Percentiles rank a stretch among this genome's conserved stretches.
Evolutionary conservation across 257 asterid genomes (phyloP).

Genomic region (Penstemon davidsonii): DNA sequence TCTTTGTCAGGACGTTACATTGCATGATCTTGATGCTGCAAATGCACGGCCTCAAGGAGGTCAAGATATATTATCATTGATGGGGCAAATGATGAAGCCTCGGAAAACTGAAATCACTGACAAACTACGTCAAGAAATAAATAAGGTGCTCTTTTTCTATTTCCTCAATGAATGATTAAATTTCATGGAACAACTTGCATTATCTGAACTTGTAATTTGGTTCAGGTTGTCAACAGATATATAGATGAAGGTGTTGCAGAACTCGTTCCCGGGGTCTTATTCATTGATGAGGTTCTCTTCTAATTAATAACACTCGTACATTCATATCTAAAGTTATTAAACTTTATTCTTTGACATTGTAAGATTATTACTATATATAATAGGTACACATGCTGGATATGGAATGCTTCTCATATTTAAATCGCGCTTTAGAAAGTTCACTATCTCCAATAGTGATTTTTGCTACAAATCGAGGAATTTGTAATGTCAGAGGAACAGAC

Average conservation of each 20-base stretch:
- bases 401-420: constrained; percentile 91
- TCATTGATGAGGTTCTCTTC: constrained; percentile 74
- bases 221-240: constrained; percentile 87
- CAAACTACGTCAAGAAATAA: constrained; percentile 87
- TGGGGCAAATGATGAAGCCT: constrained; percentile 99
- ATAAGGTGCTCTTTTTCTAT: constrained; percentile 53
- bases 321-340: background rate
- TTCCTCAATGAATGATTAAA: no score
- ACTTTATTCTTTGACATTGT: constrained; percentile 19
- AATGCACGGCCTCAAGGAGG: constrained; percentile 99
- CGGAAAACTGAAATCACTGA: constrained; percentile 97
- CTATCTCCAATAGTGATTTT: constrained; percentile 90
- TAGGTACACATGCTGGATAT: constrained; percentile 96
- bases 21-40: constrained; percentile 98
- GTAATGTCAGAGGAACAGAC: constrained; percentile 95
- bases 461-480: constrained; percentile 90
- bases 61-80: constrained; percentile 91
- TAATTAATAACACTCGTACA: background rate
- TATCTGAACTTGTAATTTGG: background rate
- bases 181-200: no score
- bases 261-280: constrained; percentile 94
- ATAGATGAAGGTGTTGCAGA: constrained; percentile 95
- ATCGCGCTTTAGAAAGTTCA: constrained; percentile 88
- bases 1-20: constrained; percentile 65
- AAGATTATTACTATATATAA: background rate